Evolutionary conservation across 163 green algal species (phyloP).

Genomic region (Scenedesmus sp.): DNA sequence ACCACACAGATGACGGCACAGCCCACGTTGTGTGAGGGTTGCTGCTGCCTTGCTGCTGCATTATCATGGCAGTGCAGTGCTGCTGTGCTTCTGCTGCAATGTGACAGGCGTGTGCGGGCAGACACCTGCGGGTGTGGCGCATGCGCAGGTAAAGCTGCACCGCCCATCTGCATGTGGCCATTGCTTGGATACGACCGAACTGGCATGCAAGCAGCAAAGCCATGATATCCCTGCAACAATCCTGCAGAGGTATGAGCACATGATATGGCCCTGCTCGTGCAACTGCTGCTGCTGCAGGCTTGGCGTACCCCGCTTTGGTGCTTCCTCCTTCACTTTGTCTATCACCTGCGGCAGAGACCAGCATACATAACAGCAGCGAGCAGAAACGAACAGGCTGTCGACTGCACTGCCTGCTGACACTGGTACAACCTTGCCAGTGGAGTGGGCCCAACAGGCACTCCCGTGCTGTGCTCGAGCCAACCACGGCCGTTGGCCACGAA

Average conservation of each 20-base stretch:
- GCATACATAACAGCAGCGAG: not conserved
- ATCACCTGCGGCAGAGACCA: slow-evolving; percentile 73
- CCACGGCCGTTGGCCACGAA: not conserved
- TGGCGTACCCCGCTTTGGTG: slow-evolving; percentile 71
- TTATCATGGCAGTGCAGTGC: no score
- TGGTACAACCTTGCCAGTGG: not conserved
- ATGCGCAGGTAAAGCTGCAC: no score
- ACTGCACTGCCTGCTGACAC: not conserved
- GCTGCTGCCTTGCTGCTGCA: not conserved
- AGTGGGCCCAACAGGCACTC: not conserved
- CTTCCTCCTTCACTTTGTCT: slow-evolving; percentile 93
- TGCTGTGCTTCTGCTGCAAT: no score
- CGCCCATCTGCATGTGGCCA: no score
- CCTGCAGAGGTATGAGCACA: not conserved
- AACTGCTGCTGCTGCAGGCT: not conserved
- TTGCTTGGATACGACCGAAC: no score
- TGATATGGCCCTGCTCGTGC: not conserved
- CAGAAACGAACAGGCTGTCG: not conserved
- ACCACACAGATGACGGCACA: not conserved
- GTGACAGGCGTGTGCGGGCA: no score
- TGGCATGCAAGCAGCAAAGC: no score
- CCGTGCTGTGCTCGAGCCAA: not conserved
- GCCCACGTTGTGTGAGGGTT: no score
- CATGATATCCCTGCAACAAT: no score
- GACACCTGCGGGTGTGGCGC: no score